phyloP scores from a whole-genome alignment of 768 basidiomycete species.

The Lactifluus hygrophoroides region DNA sequence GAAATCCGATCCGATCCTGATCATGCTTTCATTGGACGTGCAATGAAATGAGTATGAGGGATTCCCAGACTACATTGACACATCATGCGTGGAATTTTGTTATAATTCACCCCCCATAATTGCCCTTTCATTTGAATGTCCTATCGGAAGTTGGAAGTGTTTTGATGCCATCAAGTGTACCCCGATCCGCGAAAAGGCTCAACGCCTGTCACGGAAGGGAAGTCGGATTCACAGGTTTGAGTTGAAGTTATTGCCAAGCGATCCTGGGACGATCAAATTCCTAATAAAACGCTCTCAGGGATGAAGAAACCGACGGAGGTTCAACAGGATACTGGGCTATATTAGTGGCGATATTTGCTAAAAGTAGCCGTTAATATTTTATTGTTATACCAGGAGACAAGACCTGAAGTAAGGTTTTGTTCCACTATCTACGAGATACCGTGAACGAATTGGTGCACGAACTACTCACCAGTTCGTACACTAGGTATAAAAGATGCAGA shows the following conservation, averaged over 20 bases:
- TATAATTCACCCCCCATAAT: too few relatives aligned
- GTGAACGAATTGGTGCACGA: background rate
- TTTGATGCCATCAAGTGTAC: background rate
- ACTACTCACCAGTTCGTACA: background rate
- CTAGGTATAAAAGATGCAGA: background rate
- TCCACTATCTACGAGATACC: too few relatives aligned
- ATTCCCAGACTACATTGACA: too few relatives aligned
- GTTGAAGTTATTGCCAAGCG: background rate
- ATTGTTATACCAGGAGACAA: too few relatives aligned
- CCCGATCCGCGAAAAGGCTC: background rate
- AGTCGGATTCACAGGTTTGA: background rate
- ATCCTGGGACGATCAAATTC: background rate
- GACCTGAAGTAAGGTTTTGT: background rate
- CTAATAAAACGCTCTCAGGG: background rate
- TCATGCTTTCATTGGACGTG: too few relatives aligned
- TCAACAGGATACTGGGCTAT: background rate
- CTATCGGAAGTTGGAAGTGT: background rate
- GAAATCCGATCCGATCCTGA: too few relatives aligned
- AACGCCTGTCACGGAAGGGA: background rate
- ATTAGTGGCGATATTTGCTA: background rate
- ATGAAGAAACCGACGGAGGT: background rate
- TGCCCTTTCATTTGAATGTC: too few relatives aligned
- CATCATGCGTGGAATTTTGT: too few relatives aligned
- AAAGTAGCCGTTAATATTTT: background rate
- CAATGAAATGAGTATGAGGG: too few relatives aligned